Percentiles rank a stretch among this genome's conserved stretches.
These are phyloP conservation scores for Daldinia loculata DNA, from an alignment of 495 filamentous ascomycete genomes.

Conservation along the genomic window DNA sequence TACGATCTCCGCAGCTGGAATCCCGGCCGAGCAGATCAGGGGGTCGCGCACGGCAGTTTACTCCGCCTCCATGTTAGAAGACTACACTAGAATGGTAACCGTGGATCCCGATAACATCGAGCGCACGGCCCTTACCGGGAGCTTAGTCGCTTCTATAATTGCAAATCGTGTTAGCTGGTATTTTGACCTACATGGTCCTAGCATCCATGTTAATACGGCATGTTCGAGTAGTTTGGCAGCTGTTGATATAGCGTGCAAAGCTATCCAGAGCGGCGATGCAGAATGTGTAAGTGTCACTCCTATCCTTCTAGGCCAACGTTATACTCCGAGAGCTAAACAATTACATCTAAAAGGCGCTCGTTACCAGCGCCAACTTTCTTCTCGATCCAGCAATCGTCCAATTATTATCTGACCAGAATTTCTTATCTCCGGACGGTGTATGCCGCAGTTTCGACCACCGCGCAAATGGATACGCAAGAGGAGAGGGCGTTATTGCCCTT, in stretches of 20 bases:
- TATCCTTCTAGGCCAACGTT: neutral
- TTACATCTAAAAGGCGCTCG: conserved; percentile 11
- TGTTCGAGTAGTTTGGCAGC: conserved; percentile 75
- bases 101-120: conserved; percentile 31
- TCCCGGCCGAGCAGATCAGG: conserved; percentile 19
- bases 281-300: conserved; percentile 1
- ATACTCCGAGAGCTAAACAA: neutral
- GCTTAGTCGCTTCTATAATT: neutral
- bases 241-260: conserved; percentile 75
- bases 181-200: conserved; percentile 33
- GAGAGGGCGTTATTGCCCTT: conserved; percentile 63
- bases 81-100: conserved; percentile 31
- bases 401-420: conserved; percentile 37
- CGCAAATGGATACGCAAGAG: conserved; percentile 69
- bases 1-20: conserved; percentile 41
- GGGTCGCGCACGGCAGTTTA: conserved; percentile 37
- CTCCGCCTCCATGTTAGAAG: conserved; percentile 31
- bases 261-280: conserved; percentile 63
- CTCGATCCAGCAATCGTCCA: conserved; percentile 47
- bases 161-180: conserved; percentile 28
- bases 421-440: conserved; percentile 49
- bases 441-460: conserved; percentile 65
- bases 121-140: conserved; percentile 9
- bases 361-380: conserved; percentile 14
- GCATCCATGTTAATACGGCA: conserved; percentile 39